Evolutionary conservation across 2,329 filamentous ascomycete genomes (phyloP).

Genomic region (Colletotrichum nymphaeae): DNA sequence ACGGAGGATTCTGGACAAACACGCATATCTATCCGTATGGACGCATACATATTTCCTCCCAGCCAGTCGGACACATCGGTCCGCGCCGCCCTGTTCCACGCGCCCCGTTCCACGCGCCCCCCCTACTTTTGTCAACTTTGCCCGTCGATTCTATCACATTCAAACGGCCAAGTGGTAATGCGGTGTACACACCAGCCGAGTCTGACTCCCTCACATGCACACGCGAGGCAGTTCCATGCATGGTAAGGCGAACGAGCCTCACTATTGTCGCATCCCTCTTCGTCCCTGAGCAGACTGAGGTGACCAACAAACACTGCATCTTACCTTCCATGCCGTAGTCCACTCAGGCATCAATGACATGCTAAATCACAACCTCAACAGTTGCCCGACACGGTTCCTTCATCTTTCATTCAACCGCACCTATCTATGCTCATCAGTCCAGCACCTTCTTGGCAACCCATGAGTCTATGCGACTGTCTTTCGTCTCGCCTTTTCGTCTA

Average conservation of each 20-base stretch:
- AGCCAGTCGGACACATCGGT: neutral
- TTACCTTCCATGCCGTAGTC: neutral
- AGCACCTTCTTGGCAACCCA: neutral
- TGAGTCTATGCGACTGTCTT: neutral
- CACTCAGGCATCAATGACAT: neutral
- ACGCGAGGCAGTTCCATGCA: neutral
- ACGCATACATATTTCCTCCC: neutral
- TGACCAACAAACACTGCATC: neutral
- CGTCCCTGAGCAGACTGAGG: neutral
- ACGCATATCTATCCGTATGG: too few relatives aligned
- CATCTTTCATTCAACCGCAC: neutral
- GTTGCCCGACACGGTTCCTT: neutral
- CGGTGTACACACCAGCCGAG: too few relatives aligned
- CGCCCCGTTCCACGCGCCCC: neutral
- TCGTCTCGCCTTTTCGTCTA: neutral
- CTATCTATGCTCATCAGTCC: neutral
- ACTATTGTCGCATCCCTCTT: neutral
- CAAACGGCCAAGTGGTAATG: too few relatives aligned
- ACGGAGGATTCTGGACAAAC: too few relatives aligned
- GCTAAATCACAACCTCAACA: neutral
- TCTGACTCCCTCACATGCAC: neutral
- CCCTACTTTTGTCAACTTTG: neutral
- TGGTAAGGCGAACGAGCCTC: neutral
- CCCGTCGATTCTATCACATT: neutral
- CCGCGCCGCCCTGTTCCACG: neutral